phyloP scores from a whole-genome alignment of 768 basidiomycete genomes.

The Cyclocybe aegerita region DNA sequence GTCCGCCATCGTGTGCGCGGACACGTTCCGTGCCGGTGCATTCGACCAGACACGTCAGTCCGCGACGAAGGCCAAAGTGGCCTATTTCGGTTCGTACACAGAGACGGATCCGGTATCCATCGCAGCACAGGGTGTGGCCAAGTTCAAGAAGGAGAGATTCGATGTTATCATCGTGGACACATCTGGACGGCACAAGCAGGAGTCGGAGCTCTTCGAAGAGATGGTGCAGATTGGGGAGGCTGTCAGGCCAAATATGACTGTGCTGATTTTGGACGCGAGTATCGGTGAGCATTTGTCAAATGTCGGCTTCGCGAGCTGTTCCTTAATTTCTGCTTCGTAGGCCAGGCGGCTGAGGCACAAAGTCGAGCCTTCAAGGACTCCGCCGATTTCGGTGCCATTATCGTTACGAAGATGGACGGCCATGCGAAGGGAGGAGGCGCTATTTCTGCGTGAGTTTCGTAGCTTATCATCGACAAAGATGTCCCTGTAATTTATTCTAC shows the following conservation, averaged over 20 bases:
- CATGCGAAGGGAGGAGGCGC: constrained; percentile 99
- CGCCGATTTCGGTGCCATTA: constrained; percentile 96
- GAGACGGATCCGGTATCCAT: constrained; percentile 97
- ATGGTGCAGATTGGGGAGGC: constrained; percentile 97
- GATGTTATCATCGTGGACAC: constrained; percentile 99
- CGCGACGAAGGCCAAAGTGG: constrained; percentile 97
- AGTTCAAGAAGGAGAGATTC: constrained; percentile 98
- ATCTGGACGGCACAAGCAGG: constrained; percentile 95
- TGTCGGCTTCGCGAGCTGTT: not conserved
- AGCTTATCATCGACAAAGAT: not conserved
- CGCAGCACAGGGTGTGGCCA: constrained; percentile 90
- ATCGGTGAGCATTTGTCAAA: constrained; percentile 60
- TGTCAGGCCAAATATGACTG: constrained; percentile 94
- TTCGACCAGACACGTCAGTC: constrained; percentile 99
- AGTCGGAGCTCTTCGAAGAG: constrained; percentile 93
- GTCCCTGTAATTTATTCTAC: constrained; percentile 12
- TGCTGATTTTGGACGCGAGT: constrained; percentile 94
- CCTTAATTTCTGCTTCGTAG: constrained; percentile 30
- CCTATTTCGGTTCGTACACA: constrained; percentile 98
- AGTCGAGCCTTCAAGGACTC: constrained; percentile 97
- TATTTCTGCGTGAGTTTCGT: constrained; percentile 85
- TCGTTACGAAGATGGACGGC: constrained; percentile 99
- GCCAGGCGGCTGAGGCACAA: constrained; percentile 97
- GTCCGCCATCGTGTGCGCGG: constrained; percentile 96
- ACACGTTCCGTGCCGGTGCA: constrained; percentile 98